phyloP scores from a whole-genome alignment of 768 basidiomycete species.

The Panaeolus papilionaceus region DNA sequence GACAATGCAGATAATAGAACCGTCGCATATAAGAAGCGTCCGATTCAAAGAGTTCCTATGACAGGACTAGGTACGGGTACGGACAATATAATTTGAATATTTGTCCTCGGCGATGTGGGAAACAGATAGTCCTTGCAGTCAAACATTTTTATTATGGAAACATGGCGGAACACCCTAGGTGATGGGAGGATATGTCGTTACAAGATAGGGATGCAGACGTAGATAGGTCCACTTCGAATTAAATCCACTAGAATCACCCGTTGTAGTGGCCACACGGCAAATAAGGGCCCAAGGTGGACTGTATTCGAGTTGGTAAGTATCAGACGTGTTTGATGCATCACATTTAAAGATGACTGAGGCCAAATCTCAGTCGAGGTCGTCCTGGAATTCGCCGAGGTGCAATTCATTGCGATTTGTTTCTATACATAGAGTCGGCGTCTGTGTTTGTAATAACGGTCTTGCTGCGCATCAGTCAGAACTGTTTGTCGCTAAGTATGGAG shows the following conservation, averaged over 20 bases:
- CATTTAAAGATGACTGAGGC: background rate
- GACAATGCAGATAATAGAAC: background rate
- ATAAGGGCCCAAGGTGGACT: no score
- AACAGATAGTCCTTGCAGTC: constrained; percentile 28
- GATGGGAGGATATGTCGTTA: background rate
- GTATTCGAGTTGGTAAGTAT: background rate
- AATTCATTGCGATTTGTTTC: no score
- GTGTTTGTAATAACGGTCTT: background rate
- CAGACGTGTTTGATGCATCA: background rate
- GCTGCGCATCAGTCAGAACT: no score
- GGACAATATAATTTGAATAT: constrained; percentile 14
- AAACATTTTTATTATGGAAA: constrained; percentile 23
- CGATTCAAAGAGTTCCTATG: constrained; percentile 26
- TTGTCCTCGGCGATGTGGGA: constrained; percentile 25
- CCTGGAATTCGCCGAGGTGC: background rate
- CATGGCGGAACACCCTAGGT: background rate
- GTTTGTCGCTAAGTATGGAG: no score
- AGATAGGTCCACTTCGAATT: background rate
- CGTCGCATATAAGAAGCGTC: background rate
- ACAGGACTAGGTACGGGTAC: constrained; percentile 27
- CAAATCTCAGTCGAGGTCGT: background rate
- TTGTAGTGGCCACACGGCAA: no score
- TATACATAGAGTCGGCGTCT: no score
- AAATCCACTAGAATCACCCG: background rate
- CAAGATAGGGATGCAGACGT: background rate